Evolutionary conservation across 768 basidiomycete genomes (phyloP).

Genomic region (Amanita pseudoporphyria): DNA sequence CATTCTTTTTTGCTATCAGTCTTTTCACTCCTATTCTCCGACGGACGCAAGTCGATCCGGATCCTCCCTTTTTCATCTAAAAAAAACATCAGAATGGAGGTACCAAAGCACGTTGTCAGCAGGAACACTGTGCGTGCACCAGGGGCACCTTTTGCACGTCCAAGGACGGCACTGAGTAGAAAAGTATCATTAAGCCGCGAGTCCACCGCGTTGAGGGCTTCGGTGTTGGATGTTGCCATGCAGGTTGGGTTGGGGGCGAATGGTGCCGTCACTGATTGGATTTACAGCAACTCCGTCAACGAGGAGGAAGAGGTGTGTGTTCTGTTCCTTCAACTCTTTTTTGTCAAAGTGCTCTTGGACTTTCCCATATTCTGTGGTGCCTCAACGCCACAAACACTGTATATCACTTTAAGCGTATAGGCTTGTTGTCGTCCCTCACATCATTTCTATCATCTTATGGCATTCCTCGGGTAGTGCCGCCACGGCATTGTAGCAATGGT

Average conservation of each 20-base stretch:
- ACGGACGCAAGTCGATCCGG: conserved; percentile 4
- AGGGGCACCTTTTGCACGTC: conserved; percentile 3
- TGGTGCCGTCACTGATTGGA: conserved; percentile 57
- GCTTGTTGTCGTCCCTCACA: not conserved
- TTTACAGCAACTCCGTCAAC: conserved; percentile 52
- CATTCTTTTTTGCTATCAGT: not conserved
- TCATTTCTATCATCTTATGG: not conserved
- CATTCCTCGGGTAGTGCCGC: not conserved
- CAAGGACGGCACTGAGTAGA: not conserved
- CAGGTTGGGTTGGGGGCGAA: conserved; percentile 55
- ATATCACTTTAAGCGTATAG: not conserved
- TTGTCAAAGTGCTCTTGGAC: not conserved
- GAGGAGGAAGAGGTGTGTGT: conserved; percentile 42
- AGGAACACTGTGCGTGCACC: conserved; percentile 5
- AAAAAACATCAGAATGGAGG: not conserved
- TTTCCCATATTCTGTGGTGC: not conserved
- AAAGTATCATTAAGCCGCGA: conserved; percentile 24
- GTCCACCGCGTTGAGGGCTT: conserved; percentile 56
- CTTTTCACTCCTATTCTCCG: not conserved
- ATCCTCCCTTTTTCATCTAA: not conserved
- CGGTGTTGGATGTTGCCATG: conserved; percentile 65
- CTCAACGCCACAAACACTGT: not conserved
- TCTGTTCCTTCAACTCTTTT: not conserved
- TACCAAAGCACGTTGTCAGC: not conserved
- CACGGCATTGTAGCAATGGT: not conserved